Percentiles rank a stretch among this genome's conserved stretches.
Conservation (phyloP, 805 yeast species). For the Candida pseudoglaebosa region DNA sequence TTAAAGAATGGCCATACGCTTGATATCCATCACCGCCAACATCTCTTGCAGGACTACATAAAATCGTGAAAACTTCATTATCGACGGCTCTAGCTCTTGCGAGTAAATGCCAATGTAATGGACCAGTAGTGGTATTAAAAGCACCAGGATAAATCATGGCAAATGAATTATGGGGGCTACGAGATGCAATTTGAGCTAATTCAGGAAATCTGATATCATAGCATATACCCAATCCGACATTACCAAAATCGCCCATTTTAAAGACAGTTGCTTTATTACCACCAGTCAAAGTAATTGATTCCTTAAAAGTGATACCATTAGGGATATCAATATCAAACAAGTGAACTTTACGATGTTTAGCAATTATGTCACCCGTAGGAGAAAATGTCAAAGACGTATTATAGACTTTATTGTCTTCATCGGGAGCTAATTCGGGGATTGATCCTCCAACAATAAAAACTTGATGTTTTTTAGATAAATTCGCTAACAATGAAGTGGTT, state of each 20-base stretch:
- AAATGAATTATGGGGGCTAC: constrained; percentile 55
- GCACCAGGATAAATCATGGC: constrained; percentile 84
- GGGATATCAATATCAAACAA: constrained; percentile 92
- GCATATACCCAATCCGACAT: constrained; percentile 82
- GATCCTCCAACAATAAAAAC: constrained; percentile 86
- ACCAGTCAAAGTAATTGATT: constrained; percentile 67
- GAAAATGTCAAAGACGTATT: constrained; percentile 80
- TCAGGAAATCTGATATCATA: constrained; percentile 82
- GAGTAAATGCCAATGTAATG: constrained; percentile 75
- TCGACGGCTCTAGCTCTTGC: constrained; percentile 75
- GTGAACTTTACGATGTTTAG: constrained; percentile 84
- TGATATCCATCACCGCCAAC: constrained; percentile 42
- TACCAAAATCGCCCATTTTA: constrained; percentile 59
- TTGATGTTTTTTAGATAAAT: constrained; percentile 59
- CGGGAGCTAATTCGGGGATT: constrained; percentile 67
- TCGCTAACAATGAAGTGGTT: constrained; percentile 56
- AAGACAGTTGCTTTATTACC: constrained; percentile 82
- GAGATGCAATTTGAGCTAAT: constrained; percentile 63
- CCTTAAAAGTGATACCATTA: constrained; percentile 83
- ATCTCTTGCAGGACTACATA: constrained; percentile 90
- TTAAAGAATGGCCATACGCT: constrained; percentile 45
- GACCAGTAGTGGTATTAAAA: constrained; percentile 80
- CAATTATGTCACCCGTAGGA: constrained; percentile 71
- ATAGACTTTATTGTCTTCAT: constrained; percentile 48
- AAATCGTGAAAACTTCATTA: constrained; percentile 65